These are phyloP conservation scores for Phytophthora podocarpi DNA, from an alignment of 352 stramenopile species.

Conservation along the genomic window DNA sequence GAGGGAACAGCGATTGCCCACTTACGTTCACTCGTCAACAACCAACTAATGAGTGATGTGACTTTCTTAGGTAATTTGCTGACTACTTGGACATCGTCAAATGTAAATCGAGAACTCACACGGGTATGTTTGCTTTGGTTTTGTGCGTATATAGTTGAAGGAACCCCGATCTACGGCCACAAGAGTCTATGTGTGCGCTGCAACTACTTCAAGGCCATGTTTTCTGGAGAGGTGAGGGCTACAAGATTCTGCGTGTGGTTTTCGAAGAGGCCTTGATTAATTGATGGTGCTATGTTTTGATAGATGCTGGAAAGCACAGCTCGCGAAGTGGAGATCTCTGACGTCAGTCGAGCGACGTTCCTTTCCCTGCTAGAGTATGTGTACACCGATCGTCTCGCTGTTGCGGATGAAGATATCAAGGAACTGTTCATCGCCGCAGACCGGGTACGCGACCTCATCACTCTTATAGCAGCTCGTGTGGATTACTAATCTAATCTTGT, in stretches of 20 bases:
- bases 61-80: slow-evolving; percentile 83
- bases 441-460: slow-evolving; percentile 39
- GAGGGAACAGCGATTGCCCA: slow-evolving; percentile 76
- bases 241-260: not conserved
- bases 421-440: slow-evolving; percentile 94
- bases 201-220: slow-evolving; percentile 93
- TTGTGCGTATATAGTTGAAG: slow-evolving; percentile 59
- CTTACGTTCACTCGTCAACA: slow-evolving; percentile 80
- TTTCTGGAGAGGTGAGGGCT: slow-evolving; percentile 65
- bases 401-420: slow-evolving; percentile 87
- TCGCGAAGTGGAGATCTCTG: slow-evolving; percentile 89
- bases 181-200: slow-evolving; percentile 94
- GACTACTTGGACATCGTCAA: too few species aligned
- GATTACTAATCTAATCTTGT: not conserved
- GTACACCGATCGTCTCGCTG: slow-evolving; percentile 94
- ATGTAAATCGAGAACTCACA: not conserved
- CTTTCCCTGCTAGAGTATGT: slow-evolving; percentile 95
- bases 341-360: slow-evolving; percentile 92
- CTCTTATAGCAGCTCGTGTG: not conserved
- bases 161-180: slow-evolving; percentile 81
- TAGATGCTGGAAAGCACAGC: slow-evolving; percentile 92
- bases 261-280: not conserved
- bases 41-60: slow-evolving; percentile 84
- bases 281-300: not conserved
- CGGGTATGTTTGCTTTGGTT: not conserved